phyloP scores from a whole-genome alignment of 2,329 filamentous ascomycete genomes.

The Aspergillus aculeatinus region DNA sequence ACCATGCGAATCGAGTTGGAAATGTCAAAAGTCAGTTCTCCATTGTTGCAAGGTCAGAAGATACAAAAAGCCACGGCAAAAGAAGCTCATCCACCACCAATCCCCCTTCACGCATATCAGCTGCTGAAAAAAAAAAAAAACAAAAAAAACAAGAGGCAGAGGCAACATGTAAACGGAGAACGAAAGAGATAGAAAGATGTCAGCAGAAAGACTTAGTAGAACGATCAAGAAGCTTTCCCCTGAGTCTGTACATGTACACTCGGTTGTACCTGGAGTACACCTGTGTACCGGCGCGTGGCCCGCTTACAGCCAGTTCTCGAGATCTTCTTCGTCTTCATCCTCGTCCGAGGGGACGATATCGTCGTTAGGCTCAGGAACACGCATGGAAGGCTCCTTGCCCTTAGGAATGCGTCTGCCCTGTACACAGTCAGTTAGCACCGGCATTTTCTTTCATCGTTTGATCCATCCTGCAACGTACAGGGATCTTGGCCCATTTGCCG shows the following conservation, averaged over 20 bases:
- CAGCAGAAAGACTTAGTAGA: background rate
- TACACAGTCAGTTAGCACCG: slow-evolving; percentile 7
- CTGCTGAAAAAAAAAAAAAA: background rate
- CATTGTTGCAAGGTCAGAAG: background rate
- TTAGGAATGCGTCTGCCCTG: slow-evolving; percentile 24
- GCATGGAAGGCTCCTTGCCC: slow-evolving; percentile 19
- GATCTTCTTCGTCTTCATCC: slow-evolving; percentile 22
- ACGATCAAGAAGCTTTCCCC: background rate
- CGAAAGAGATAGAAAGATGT: too few relatives aligned
- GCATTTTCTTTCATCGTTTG: background rate
- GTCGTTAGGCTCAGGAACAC: slow-evolving; percentile 18
- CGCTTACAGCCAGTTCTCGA: slow-evolving; percentile 22
- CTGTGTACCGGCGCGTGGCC: background rate
- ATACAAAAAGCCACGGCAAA: background rate
- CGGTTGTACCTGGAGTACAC: background rate
- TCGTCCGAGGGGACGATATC: slow-evolving; percentile 21
- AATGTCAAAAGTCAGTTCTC: background rate
- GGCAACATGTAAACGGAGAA: too few relatives aligned
- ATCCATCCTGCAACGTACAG: slow-evolving; percentile 11
- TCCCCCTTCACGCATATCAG: background rate
- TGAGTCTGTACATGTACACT: background rate
- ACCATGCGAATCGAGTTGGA: background rate
- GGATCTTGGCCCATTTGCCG: background rate
- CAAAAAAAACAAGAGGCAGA: background rate
- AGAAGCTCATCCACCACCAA: background rate